These are phyloP conservation scores for Solidago caesia DNA, from an alignment of 129 eudicot genomes.

Conservation along the genomic window DNA sequence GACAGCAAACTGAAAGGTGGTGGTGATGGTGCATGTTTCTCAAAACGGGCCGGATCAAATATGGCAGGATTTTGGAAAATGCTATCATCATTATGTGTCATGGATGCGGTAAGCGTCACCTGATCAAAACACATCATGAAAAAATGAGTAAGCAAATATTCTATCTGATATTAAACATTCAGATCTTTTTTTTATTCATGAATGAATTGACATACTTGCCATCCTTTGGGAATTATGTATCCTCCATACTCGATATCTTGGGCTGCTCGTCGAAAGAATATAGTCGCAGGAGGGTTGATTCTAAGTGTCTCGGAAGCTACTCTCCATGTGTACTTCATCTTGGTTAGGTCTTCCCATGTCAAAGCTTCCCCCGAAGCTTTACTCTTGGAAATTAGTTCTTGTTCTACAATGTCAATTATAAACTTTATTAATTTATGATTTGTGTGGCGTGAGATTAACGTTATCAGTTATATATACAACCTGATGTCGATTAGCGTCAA, in stretches of 20 bases:
- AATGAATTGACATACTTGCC: conserved; percentile 36
- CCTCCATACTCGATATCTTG: conserved; percentile 40
- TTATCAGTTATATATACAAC: neutral
- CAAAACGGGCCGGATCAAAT: conserved; percentile 53
- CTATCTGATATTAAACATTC: neutral
- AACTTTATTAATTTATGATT: neutral
- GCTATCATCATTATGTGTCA: conserved; percentile 55
- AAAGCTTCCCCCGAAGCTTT: conserved; percentile 29
- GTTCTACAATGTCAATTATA: conserved; percentile 24
- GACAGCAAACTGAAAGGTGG: conserved; percentile 16
- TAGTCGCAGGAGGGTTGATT: conserved; percentile 30
- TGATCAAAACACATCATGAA: conserved; percentile 10
- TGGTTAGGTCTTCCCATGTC: conserved; percentile 40
- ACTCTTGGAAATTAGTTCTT: conserved; percentile 27
- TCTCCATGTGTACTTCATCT: conserved; percentile 46
- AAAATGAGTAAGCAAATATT: neutral
- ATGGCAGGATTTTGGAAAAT: conserved; percentile 25
- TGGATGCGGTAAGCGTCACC: conserved; percentile 38
- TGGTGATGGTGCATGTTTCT: conserved; percentile 39
- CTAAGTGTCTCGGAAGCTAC: conserved; percentile 38
- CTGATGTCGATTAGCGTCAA: too few species aligned
- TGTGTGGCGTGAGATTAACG: neutral
- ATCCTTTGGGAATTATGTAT: conserved; percentile 50
- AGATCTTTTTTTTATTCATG: neutral
- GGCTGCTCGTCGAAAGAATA: conserved; percentile 23